phyloP scores from a whole-genome alignment of 805 yeast species.

The Groenewaldozyma salmanticensis region DNA sequence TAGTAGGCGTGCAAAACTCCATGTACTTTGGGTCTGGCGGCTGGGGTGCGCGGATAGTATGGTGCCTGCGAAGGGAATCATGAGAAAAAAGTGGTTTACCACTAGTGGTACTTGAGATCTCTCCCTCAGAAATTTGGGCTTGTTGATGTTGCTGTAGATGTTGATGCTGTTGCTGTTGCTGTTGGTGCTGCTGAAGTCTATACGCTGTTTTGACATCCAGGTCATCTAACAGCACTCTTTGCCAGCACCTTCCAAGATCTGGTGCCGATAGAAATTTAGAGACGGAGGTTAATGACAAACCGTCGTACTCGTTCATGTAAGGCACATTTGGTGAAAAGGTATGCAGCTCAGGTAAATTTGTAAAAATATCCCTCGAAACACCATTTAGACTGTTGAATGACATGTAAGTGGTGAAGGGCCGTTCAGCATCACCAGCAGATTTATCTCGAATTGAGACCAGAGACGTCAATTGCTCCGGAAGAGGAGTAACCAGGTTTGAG shows the following conservation, averaged over 20 bases:
- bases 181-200: background rate
- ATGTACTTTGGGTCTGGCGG: slow-evolving; percentile 81
- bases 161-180: background rate
- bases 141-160: background rate
- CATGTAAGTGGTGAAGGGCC: slow-evolving; percentile 15
- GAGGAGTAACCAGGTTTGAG: background rate
- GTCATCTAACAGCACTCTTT: slow-evolving; percentile 22
- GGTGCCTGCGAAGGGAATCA: slow-evolving; percentile 17
- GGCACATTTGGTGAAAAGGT: slow-evolving; percentile 13
- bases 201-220: slow-evolving; percentile 3
- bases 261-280: slow-evolving; percentile 24
- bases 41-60: slow-evolving; percentile 65
- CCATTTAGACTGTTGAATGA: slow-evolving; percentile 14
- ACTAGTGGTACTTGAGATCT: slow-evolving; percentile 3
- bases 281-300: slow-evolving; percentile 22
- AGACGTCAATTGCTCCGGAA: slow-evolving; percentile 1
- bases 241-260: slow-evolving; percentile 23
- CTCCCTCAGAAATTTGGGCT: background rate
- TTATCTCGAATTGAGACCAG: slow-evolving; percentile 8
- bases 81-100: slow-evolving; percentile 9
- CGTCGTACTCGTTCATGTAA: slow-evolving; percentile 19
- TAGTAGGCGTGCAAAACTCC: slow-evolving; percentile 80
- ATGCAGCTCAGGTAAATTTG: slow-evolving; percentile 16
- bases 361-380: slow-evolving; percentile 17
- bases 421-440: background rate